phyloP scores from a whole-genome alignment of 1,284 basidiomycete genomes.

The Pascua guehoae region DNA sequence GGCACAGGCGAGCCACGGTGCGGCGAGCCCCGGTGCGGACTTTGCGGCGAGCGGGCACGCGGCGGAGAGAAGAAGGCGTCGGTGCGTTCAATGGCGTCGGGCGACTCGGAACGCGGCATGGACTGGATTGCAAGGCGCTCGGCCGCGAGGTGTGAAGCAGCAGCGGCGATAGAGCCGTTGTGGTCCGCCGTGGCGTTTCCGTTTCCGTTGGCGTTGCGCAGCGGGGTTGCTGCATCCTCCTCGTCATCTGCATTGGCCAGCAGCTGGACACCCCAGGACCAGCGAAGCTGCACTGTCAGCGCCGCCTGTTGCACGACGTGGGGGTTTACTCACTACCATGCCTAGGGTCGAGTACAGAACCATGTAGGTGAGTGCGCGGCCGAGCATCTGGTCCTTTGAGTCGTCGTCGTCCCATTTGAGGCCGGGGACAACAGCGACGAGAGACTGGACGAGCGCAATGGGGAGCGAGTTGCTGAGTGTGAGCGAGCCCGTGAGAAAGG shows the following conservation, averaged over 20 bases:
- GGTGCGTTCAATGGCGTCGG: slow-evolving; percentile 26
- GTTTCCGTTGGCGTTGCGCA: not conserved
- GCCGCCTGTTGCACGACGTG: not conserved
- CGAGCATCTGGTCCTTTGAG: slow-evolving; percentile 79
- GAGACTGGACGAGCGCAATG: slow-evolving; percentile 79
- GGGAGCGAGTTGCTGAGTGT: slow-evolving; percentile 69
- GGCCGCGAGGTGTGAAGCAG: not conserved
- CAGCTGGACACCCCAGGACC: slow-evolving; percentile 79
- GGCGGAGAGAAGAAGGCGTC: slow-evolving; percentile 34
- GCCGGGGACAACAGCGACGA: slow-evolving; percentile 77
- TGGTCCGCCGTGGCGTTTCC: not conserved
- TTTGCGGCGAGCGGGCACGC: too few relatives aligned
- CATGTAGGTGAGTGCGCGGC: slow-evolving; percentile 85
- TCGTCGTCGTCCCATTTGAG: slow-evolving; percentile 79
- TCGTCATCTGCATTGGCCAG: slow-evolving; percentile 66
- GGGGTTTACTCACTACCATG: slow-evolving; percentile 66
- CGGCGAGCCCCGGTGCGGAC: too few relatives aligned
- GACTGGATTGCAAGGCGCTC: not conserved
- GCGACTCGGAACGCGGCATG: slow-evolving; percentile 22
- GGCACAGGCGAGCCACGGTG: too few relatives aligned
- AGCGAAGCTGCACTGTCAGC: slow-evolving; percentile 62
- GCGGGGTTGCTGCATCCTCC: not conserved
- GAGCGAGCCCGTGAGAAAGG: not conserved
- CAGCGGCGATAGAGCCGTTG: not conserved
- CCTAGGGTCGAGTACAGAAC: slow-evolving; percentile 89